Evolutionary conservation across 2,329 filamentous ascomycete species (phyloP).

Genomic region (Talaromyces rugulosus): DNA sequence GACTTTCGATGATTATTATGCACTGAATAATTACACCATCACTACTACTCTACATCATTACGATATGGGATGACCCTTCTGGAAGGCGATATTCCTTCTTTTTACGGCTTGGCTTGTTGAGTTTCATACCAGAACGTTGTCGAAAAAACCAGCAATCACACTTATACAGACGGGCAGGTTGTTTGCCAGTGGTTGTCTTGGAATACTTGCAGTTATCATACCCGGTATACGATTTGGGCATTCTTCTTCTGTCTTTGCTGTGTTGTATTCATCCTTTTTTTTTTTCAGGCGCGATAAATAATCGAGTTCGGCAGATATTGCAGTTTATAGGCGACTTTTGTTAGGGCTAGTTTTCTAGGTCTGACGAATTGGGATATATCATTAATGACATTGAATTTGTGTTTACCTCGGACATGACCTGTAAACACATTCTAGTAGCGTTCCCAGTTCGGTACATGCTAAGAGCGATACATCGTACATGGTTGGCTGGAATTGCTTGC

Average conservation of each 20-base stretch:
- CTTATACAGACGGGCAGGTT: neutral
- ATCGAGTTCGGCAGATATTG: neutral
- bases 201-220: neutral
- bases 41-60: neutral
- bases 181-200: neutral
- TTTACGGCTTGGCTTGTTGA: neutral
- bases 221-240: neutral
- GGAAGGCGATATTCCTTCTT: neutral
- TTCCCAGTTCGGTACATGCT: neutral
- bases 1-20: conserved; percentile 76
- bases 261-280: neutral
- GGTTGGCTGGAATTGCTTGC: neutral
- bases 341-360: neutral
- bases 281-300: neutral
- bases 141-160: neutral
- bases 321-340: neutral
- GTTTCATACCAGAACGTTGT: neutral
- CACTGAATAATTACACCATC: conserved; percentile 43
- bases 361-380: neutral
- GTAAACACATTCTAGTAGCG: neutral
- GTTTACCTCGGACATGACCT: too few relatives aligned
- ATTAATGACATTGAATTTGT: neutral
- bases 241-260: neutral
- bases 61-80: neutral
- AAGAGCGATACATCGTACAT: neutral